phyloP scores from a whole-genome alignment of 208 protist species.

The Trypanosoma grayi region DNA sequence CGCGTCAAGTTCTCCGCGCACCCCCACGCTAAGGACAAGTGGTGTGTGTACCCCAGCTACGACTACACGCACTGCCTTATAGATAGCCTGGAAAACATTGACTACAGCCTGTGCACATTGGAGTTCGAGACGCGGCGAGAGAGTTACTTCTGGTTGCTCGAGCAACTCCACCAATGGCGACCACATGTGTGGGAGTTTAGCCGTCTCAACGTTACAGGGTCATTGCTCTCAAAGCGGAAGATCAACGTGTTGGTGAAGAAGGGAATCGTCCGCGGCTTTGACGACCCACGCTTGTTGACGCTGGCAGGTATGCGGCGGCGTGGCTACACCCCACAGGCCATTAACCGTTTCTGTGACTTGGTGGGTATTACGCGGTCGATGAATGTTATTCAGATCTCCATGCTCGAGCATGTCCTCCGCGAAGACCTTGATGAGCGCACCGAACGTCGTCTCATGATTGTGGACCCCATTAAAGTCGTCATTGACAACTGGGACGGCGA shows the following conservation, averaged over 20 bases:
- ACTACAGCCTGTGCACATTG: slow-evolving; percentile 99
- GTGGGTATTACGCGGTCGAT: slow-evolving; percentile 93
- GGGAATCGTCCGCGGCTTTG: slow-evolving; percentile 95
- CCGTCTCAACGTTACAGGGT: slow-evolving; percentile 97
- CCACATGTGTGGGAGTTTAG: slow-evolving; percentile 98
- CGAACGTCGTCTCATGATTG: slow-evolving; percentile 84
- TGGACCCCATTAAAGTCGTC: slow-evolving; percentile 96
- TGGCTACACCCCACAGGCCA: slow-evolving; percentile 96
- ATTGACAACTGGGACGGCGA: slow-evolving; percentile 92
- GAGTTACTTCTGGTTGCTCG: slow-evolving; percentile 97
- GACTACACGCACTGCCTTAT: slow-evolving; percentile 99
- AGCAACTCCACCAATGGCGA: slow-evolving; percentile 86
- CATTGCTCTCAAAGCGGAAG: slow-evolving; percentile 98
- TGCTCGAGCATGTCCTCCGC: slow-evolving; percentile 95
- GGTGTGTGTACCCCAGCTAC: slow-evolving; percentile 99
- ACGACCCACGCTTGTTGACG: slow-evolving; percentile 97
- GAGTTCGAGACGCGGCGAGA: slow-evolving; percentile 99
- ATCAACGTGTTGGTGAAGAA: slow-evolving; percentile 96
- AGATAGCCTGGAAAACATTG: slow-evolving; percentile 99
- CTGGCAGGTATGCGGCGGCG: slow-evolving; percentile 96
- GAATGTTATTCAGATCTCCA: slow-evolving; percentile 91
- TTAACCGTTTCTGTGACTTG: slow-evolving; percentile 97
- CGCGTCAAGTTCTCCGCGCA: slow-evolving; percentile 97
- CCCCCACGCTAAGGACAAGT: slow-evolving; percentile 94
- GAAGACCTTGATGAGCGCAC: slow-evolving; percentile 94